phyloP scores from a whole-genome alignment of 352 stramenopile species.

The Phytophthora citricola region DNA sequence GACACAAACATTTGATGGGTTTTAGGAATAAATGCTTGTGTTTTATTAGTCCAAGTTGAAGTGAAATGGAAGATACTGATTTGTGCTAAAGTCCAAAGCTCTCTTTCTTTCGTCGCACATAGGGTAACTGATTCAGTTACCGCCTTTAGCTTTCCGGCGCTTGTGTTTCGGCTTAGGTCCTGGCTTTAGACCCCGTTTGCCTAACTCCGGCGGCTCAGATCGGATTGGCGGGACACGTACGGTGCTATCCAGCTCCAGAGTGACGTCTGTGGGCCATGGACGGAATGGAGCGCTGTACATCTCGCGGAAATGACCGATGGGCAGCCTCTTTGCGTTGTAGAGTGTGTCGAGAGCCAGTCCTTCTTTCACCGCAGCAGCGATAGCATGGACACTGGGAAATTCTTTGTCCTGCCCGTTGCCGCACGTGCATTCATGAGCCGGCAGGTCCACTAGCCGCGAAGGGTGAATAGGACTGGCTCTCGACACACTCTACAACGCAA shows the following conservation, averaged over 20 bases:
- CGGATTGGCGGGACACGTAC: background rate
- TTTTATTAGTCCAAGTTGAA: background rate
- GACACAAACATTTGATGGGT: too few relatives aligned
- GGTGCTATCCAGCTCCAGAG: background rate
- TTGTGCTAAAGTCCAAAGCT: background rate
- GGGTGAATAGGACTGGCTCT: slow-evolving; percentile 5
- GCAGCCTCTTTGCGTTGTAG: background rate
- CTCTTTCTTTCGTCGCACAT: background rate
- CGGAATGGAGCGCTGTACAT: slow-evolving; percentile 5
- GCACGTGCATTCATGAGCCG: slow-evolving; percentile 1
- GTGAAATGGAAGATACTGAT: background rate
- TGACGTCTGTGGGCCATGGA: slow-evolving; percentile 11
- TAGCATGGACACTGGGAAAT: background rate
- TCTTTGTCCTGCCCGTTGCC: slow-evolving; percentile 1
- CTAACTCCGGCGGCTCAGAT: background rate
- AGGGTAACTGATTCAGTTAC: background rate
- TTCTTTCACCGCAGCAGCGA: background rate
- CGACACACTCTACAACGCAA: background rate
- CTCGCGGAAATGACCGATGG: slow-evolving; percentile 1
- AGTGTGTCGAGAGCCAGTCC: background rate
- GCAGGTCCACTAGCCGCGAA: slow-evolving; percentile 4
- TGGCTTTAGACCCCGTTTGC: slow-evolving; percentile 2
- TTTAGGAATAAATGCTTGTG: background rate
- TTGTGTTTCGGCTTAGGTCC: background rate
- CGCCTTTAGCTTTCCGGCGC: background rate